Conservation (phyloP, 2,329 filamentous ascomycete species). For the Chrysoporthe austroafricana region DNA sequence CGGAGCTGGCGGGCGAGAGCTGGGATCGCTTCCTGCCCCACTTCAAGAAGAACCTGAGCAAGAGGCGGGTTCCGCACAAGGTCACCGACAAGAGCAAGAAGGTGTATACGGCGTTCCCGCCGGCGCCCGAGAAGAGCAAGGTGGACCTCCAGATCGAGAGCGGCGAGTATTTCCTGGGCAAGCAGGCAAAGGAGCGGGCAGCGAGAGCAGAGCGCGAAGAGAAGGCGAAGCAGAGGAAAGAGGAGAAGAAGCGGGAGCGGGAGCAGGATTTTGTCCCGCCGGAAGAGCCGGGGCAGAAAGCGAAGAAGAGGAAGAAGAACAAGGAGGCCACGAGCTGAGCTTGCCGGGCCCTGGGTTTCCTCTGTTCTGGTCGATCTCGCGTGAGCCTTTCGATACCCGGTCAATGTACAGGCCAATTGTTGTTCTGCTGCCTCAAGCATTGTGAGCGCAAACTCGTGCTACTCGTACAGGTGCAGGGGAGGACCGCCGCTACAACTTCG, state of each 20-base stretch:
- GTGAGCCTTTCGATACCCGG: conserved; percentile 27
- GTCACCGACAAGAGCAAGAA: conserved; percentile 95
- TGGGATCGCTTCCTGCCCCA: conserved; percentile 97
- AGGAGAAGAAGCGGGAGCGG: conserved; percentile 83
- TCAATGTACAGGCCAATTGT: conserved; percentile 25
- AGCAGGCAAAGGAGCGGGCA: conserved; percentile 87
- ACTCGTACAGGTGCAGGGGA: not conserved
- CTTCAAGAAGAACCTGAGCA: conserved; percentile 90
- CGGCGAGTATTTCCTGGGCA: conserved; percentile 94
- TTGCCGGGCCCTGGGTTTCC: not conserved
- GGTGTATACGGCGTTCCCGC: conserved; percentile 95
- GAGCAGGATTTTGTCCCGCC: conserved; percentile 87
- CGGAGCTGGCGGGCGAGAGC: conserved; percentile 80
- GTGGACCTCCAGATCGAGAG: conserved; percentile 96
- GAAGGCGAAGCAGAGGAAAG: conserved; percentile 84
- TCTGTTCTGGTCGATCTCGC: conserved; percentile 5
- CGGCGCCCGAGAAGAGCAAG: conserved; percentile 97
- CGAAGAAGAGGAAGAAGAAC: conserved; percentile 67
- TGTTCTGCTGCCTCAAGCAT: not conserved
- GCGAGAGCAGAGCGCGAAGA: conserved; percentile 80
- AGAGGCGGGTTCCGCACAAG: conserved; percentile 79
- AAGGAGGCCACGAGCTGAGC: conserved; percentile 38
- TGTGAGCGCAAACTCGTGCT: not conserved
- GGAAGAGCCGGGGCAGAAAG: conserved; percentile 69
- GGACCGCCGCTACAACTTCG: conserved; percentile 30